These are phyloP conservation scores for Aspergillus sp. DNA, from an alignment of 2,329 filamentous ascomycete genomes.

Conservation along the genomic window DNA sequence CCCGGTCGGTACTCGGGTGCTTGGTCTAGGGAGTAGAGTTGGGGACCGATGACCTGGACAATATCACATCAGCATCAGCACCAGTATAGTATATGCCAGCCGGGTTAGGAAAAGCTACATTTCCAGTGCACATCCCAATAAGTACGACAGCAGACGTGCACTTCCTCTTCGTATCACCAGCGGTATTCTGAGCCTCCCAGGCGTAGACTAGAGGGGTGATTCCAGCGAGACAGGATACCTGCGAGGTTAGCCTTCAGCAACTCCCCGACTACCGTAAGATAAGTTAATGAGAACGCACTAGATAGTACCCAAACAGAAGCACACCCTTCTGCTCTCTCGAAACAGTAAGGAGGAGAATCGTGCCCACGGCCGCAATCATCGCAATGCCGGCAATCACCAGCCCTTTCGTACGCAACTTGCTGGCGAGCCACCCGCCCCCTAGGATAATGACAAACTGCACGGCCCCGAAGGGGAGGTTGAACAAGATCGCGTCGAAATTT, in stretches of 20 bases:
- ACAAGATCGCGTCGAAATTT: slow-evolving; percentile 42
- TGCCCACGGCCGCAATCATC: slow-evolving; percentile 41
- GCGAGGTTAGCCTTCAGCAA: too few species aligned
- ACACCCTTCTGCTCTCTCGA: slow-evolving; percentile 49
- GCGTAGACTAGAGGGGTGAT: slow-evolving; percentile 38
- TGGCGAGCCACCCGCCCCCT: slow-evolving; percentile 40
- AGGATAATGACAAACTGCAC: slow-evolving; percentile 41
- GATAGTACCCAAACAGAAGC: slow-evolving; percentile 53
- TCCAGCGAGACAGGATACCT: slow-evolving; percentile 33
- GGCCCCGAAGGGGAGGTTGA: slow-evolving; percentile 43
- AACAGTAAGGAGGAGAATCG: slow-evolving; percentile 51
- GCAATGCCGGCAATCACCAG: slow-evolving; percentile 43
- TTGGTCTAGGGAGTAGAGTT: slow-evolving; percentile 34
- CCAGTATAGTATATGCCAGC: background rate
- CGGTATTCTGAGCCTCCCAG: slow-evolving; percentile 40
- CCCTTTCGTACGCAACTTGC: slow-evolving; percentile 45
- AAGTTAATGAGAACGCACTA: slow-evolving; percentile 31
- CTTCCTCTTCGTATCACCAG: slow-evolving; percentile 39
- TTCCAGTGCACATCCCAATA: slow-evolving; percentile 38
- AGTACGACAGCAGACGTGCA: slow-evolving; percentile 37
- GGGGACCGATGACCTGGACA: slow-evolving; percentile 28
- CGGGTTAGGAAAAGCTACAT: slow-evolving; percentile 9
- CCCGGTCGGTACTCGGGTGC: slow-evolving; percentile 36
- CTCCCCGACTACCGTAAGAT: too few species aligned
- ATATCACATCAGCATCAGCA: background rate